Evolutionary conservation across 352 stramenopile species (phyloP), one percentile per base, ranked within the genome.

Genomic region (Globisporangium acanthophoron): DNA sequence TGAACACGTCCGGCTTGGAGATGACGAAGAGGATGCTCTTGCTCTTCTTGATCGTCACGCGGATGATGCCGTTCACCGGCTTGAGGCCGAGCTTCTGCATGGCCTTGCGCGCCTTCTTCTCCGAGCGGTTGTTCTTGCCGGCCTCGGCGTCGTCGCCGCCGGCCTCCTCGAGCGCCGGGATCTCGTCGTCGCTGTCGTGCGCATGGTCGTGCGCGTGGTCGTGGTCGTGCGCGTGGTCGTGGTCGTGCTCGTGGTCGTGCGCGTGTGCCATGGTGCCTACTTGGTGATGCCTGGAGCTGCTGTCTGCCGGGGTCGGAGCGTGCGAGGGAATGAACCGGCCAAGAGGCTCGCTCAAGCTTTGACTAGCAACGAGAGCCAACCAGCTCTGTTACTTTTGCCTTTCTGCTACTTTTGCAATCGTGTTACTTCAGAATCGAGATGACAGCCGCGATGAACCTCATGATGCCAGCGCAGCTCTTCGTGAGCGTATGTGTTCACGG

Each of bases 71-170:
- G 58, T 84, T 78, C 54, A 99, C 90, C 33, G 88, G 82, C 68
- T 98, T 97, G 85, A 99, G 97, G 55, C 96, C 96, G 47, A 99
- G 88, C 87, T 99, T 99, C 73, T 98, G 90, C 90, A 99, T 98
- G 55, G 96, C 96, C 84, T 99, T 99, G 67, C 96, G 93, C 48
- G 94, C 91, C 81, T 99, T 99, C 85, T 99, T 99, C 81, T 99
- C 97, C 63, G 93, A 90, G 62, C 96, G 91, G 83, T 98, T 99
- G 73, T 97, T 90, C 73, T 94, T 92, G 73, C 85, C 81, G 24
- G 77, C 75, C 68, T 85, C 80, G 61, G 73, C 84, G 43, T 84
- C 83, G 39, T 71, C 68, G 37, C 66, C 85, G 59, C 87, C 80
- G 15, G 78, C 80, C 61, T 92, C 77, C 64, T 92, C 84, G 20